These are phyloP conservation scores for Meira nashicola DNA, from an alignment of 1,284 basidiomycete species.

Conservation along the genomic window DNA sequence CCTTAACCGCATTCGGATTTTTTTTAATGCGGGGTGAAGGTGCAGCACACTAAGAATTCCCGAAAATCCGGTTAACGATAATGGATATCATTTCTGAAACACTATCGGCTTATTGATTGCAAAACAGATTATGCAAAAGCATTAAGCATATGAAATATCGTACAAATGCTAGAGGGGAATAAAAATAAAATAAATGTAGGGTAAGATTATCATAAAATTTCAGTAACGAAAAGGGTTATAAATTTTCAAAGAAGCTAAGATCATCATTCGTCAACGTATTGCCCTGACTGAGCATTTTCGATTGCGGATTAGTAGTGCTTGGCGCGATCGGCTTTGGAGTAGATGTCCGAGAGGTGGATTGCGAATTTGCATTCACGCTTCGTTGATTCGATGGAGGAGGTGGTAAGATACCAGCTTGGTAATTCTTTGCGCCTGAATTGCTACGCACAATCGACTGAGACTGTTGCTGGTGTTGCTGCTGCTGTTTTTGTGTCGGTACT, in stretches of 20 bases:
- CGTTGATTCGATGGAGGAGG: background rate
- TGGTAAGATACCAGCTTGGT: background rate
- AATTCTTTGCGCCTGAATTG: background rate
- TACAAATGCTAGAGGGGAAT: no score
- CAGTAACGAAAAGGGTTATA: background rate
- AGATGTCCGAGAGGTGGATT: background rate
- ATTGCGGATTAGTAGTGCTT: background rate
- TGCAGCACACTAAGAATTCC: no score
- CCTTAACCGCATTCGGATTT: no score
- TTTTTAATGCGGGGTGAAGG: no score
- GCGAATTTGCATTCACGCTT: background rate
- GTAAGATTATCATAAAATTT: no score
- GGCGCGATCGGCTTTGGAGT: background rate
- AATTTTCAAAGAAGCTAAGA: constrained; percentile 9
- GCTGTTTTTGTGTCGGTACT: background rate
- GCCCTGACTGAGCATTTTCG: constrained; percentile 8
- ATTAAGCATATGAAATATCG: no score
- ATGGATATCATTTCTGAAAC: no score
- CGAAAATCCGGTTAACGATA: no score
- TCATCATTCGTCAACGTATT: constrained; percentile 7
- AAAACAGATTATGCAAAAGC: no score
- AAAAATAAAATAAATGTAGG: no score
- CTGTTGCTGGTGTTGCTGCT: background rate
- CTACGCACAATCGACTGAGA: background rate
- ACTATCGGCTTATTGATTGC: no score